These are phyloP conservation scores for Wickerhamiella shivajii DNA, from an alignment of 805 yeast species.

Conservation along the genomic window DNA sequence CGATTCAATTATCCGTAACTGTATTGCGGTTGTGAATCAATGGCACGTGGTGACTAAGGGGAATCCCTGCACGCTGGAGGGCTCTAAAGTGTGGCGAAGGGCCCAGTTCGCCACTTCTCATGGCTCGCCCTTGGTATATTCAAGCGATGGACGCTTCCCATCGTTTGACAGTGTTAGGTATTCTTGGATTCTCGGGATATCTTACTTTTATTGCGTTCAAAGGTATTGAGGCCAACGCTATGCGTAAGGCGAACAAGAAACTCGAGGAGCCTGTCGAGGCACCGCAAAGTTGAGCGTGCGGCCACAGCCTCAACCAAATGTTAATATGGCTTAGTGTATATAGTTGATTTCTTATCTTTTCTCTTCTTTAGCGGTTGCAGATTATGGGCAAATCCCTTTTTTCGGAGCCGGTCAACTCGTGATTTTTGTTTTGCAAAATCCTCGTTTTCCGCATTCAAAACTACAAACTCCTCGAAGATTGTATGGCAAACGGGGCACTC, in stretches of 20 bases:
- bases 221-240: slow-evolving; percentile 2
- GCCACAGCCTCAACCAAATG: slow-evolving; percentile 5
- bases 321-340: slow-evolving; percentile 23
- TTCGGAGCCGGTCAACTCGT: slow-evolving; percentile 19
- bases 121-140: slow-evolving; percentile 60
- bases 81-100: no score
- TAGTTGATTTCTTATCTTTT: slow-evolving; percentile 19
- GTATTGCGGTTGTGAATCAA: no score
- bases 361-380: slow-evolving; percentile 19
- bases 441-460: slow-evolving; percentile 28
- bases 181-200: slow-evolving; percentile 39
- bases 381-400: slow-evolving; percentile 27
- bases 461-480: slow-evolving; percentile 18
- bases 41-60: no score
- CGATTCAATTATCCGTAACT: no score
- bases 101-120: no score
- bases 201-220: slow-evolving; percentile 12
- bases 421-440: slow-evolving; percentile 16
- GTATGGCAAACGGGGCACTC: slow-evolving; percentile 27
- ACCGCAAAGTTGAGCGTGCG: slow-evolving; percentile 4
- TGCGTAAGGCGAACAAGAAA: slow-evolving; percentile 12
- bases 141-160: slow-evolving; percentile 58
- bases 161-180: slow-evolving; percentile 53
- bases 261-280: slow-evolving; percentile 11
- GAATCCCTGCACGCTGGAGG: no score